Evolutionary conservation across 2,329 filamentous ascomycete genomes (phyloP).

Genomic region (Diaporthe sp.): DNA sequence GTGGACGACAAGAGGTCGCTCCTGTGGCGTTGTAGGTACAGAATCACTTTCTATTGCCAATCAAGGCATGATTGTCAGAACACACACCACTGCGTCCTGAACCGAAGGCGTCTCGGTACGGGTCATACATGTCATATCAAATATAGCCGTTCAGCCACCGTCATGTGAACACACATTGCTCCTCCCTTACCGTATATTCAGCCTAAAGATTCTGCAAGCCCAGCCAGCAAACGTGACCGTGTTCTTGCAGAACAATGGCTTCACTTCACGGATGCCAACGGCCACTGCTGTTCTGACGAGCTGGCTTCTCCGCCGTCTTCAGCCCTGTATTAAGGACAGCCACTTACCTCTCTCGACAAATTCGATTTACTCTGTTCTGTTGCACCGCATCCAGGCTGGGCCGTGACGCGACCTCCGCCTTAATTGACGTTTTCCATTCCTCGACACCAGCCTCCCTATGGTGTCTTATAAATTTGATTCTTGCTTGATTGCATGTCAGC

Average conservation of each 20-base stretch:
- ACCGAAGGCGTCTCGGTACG: not conserved
- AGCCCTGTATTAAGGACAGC: not conserved
- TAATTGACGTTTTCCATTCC: not conserved
- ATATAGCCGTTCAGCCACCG: not conserved
- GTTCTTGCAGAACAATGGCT: not conserved
- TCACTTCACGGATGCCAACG: not conserved
- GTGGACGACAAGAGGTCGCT: not conserved
- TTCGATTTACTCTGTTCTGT: not conserved
- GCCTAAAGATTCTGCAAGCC: not conserved
- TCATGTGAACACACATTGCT: not conserved
- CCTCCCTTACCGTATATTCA: not conserved
- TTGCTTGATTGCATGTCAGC: not conserved
- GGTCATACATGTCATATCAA: not conserved
- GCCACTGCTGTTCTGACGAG: not conserved
- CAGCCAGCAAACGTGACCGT: not conserved
- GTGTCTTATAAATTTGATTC: not conserved
- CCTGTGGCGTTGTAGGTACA: not conserved
- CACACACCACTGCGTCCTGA: not conserved
- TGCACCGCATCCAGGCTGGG: not conserved
- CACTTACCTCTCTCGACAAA: not conserved
- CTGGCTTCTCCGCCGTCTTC: not conserved
- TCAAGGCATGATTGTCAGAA: not conserved
- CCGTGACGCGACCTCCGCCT: not conserved
- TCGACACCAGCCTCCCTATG: not conserved
- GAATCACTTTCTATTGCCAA: not conserved